Conservation (phyloP, 1,284 basidiomycete genomes). For the Coniophora puteana region DNA sequence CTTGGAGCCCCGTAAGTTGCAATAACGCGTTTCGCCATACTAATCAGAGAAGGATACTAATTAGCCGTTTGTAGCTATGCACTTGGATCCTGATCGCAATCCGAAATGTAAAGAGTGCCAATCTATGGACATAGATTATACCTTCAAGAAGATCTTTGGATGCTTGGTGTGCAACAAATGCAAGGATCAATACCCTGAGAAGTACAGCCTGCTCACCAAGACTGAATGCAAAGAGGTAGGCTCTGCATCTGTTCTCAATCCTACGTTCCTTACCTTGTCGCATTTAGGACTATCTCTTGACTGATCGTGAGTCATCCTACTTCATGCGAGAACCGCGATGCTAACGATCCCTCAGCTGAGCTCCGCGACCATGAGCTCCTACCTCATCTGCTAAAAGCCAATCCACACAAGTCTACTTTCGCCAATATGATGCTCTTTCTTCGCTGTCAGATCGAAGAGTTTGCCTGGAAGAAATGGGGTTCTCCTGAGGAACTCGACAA, state of each 20-base stretch:
- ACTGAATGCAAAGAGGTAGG: conserved; percentile 95
- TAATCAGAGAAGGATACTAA: conserved; percentile 1
- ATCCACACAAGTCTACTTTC: conserved; percentile 96
- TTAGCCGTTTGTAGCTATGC: conserved; percentile 46
- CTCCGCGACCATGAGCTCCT: conserved; percentile 89
- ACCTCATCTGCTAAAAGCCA: conserved; percentile 93
- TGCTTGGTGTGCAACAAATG: conserved; percentile 87
- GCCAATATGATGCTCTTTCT: conserved; percentile 99
- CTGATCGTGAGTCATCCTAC: conserved; percentile 62
- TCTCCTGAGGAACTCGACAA: conserved; percentile 87
- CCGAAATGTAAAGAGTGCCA: conserved; percentile 83
- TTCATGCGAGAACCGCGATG: not conserved
- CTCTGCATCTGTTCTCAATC: not conserved
- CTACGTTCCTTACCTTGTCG: conserved; percentile 6
- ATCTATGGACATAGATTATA: conserved; percentile 82
- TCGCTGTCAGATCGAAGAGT: conserved; percentile 91
- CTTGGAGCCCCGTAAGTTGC: conserved; percentile 62
- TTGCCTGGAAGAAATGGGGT: conserved; percentile 98
- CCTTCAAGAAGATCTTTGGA: conserved; percentile 76
- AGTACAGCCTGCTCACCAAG: conserved; percentile 95
- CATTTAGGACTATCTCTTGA: conserved; percentile 81
- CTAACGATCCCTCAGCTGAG: conserved; percentile 58
- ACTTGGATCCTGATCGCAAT: conserved; percentile 64
- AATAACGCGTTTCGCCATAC: conserved; percentile 1
- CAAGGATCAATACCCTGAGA: conserved; percentile 85